These are phyloP conservation scores for Trichoderma orchidacearum DNA, from an alignment of 495 filamentous ascomycete species.

Conservation along the genomic window DNA sequence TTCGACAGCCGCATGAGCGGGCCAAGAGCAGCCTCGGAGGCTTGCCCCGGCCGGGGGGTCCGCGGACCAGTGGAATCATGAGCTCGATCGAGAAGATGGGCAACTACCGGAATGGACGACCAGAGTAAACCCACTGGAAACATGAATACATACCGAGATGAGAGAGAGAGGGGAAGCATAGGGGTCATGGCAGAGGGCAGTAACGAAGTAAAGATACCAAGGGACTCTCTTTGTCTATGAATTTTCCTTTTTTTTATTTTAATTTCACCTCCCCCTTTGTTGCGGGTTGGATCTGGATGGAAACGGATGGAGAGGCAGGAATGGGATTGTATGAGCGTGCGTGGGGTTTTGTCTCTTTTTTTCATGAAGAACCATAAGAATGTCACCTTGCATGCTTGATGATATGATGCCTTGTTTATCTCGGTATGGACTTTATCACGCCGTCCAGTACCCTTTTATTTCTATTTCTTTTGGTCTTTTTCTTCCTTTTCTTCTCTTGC, in stretches of 20 bases:
- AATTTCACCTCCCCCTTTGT: background rate
- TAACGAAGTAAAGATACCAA: background rate
- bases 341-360: background rate
- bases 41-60: conserved; percentile 26
- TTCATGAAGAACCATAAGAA: too few relatives aligned
- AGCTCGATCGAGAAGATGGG: conserved; percentile 62
- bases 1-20: conserved; percentile 33
- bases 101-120: conserved; percentile 16
- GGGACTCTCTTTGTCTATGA: background rate
- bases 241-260: background rate
- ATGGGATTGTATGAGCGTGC: background rate
- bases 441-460: too few relatives aligned
- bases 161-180: background rate
- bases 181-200: background rate
- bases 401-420: too few relatives aligned
- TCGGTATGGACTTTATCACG: too few relatives aligned
- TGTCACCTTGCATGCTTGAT: too few relatives aligned
- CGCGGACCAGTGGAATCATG: conserved; percentile 49
- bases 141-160: too few relatives aligned
- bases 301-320: background rate
- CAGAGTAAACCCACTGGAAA: too few relatives aligned
- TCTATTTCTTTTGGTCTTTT: background rate
- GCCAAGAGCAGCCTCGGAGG: conserved; percentile 25
- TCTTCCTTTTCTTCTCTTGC: background rate
- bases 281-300: background rate